Evolutionary conservation across 352 stramenopile genomes (phyloP).

Genomic region (Phytophthora syringae): DNA sequence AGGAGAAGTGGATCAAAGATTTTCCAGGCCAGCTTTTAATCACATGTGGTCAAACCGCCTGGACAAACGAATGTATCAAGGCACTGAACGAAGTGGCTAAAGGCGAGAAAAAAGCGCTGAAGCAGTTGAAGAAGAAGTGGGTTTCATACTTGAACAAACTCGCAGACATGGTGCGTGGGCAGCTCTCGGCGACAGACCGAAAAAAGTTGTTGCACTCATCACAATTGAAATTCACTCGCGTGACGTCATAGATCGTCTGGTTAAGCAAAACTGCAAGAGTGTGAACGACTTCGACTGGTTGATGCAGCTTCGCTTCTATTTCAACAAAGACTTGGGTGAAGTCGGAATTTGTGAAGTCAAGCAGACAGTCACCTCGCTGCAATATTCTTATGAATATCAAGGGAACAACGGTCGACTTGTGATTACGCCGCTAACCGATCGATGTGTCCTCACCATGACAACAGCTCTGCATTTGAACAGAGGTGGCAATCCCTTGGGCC

Average conservation of each 20-base stretch:
- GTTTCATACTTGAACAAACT: constrained; percentile 94
- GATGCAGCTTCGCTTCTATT: constrained; percentile 90
- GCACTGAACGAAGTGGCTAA: constrained; percentile 91
- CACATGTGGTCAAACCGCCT: constrained; percentile 92
- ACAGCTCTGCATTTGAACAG: constrained; percentile 92
- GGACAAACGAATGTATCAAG: constrained; percentile 95
- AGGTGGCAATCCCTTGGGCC: constrained; percentile 91
- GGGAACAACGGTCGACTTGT: constrained; percentile 91
- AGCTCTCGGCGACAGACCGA: constrained; percentile 92
- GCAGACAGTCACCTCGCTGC: constrained; percentile 84
- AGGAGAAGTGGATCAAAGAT: constrained; percentile 96
- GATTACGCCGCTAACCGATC: constrained; percentile 93
- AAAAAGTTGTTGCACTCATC: constrained; percentile 97
- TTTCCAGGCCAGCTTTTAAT: constrained; percentile 94
- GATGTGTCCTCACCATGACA: constrained; percentile 94
- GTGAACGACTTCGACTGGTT: constrained; percentile 93
- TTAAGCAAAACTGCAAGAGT: constrained; percentile 94
- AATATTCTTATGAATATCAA: constrained; percentile 90
- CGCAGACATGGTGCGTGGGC: constrained; percentile 92
- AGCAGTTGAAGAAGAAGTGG: constrained; percentile 94
- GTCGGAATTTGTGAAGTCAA: constrained; percentile 87
- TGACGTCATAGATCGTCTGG: constrained; percentile 94
- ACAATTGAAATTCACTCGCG: constrained; percentile 97
- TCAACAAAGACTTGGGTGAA: constrained; percentile 85
- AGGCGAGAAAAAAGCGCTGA: constrained; percentile 93